Evolutionary conservation across 2,329 filamentous ascomycete genomes (phyloP).

Genomic region (Fusarium sp.): DNA sequence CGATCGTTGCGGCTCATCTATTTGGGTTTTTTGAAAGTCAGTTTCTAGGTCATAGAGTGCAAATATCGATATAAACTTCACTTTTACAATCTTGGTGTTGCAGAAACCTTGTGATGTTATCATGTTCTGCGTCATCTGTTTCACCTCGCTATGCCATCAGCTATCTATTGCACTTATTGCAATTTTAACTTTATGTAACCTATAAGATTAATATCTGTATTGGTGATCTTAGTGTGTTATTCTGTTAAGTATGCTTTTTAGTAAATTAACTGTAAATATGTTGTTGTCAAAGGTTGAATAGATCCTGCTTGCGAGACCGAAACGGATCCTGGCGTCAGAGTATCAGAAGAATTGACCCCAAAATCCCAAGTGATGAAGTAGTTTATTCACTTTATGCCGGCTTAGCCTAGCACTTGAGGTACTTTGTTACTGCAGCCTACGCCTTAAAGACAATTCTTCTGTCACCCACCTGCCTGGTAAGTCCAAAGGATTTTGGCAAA

Average conservation of each 20-base stretch:
- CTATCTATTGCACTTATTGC: background rate
- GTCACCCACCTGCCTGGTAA: background rate
- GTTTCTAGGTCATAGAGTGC: no score
- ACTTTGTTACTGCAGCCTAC: no score
- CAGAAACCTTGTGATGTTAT: background rate
- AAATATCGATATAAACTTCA: background rate
- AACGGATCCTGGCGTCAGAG: background rate
- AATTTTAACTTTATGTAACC: background rate
- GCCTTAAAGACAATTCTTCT: no score
- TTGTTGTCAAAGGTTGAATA: background rate
- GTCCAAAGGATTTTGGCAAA: background rate
- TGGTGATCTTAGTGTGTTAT: background rate
- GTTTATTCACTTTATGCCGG: no score
- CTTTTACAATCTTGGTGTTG: background rate
- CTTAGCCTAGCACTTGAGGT: no score
- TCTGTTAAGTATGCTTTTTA: background rate
- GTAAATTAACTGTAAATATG: background rate
- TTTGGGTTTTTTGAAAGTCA: no score
- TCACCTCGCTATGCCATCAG: background rate
- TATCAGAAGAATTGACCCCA: no score
- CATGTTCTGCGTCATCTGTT: background rate
- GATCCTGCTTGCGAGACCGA: background rate
- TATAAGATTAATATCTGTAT: background rate
- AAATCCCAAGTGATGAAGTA: no score
- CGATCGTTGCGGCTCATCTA: background rate